phyloP scores from a whole-genome alignment of 2,329 filamentous ascomycete genomes.

The Madurella mycetomatis region DNA sequence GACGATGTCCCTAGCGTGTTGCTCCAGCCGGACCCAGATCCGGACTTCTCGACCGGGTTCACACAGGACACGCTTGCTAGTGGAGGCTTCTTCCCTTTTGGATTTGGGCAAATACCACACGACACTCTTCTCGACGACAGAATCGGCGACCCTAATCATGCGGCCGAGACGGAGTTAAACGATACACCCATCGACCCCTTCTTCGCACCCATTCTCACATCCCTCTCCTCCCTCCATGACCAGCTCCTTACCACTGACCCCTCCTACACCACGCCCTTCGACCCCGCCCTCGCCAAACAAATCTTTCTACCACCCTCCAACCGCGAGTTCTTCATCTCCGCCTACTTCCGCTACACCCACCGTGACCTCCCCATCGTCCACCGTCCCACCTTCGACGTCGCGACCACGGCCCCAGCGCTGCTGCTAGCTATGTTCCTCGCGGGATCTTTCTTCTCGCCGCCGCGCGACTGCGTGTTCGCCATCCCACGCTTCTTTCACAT shows the following conservation, averaged over 20 bases:
- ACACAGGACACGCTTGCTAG: background rate
- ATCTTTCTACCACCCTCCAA: conserved; percentile 21
- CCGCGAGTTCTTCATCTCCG: conserved; percentile 19
- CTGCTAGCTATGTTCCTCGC: background rate
- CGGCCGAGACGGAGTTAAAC: no score
- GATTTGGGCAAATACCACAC: background rate
- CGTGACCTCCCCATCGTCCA: conserved; percentile 29
- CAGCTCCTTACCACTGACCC: conserved; percentile 12
- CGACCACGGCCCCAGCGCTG: conserved; percentile 2
- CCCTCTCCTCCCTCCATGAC: conserved; percentile 16
- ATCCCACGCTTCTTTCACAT: background rate
- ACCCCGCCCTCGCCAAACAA: conserved; percentile 12
- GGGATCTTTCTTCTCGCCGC: conserved; percentile 2
- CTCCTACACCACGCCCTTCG: conserved; percentile 17
- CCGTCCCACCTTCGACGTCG: conserved; percentile 23
- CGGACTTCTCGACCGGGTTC: no score
- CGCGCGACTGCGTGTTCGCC: conserved; percentile 4
- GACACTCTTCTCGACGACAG: no score
- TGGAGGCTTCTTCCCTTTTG: conserved; percentile 14
- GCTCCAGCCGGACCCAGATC: background rate
- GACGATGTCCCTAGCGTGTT: background rate
- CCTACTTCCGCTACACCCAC: conserved; percentile 28
- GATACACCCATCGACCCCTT: conserved; percentile 3
- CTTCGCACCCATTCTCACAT: conserved; percentile 7
- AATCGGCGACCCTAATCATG: no score